Base-by-base conservation (phyloP, 257 asterid species). In the Solanum chilense region DNA sequence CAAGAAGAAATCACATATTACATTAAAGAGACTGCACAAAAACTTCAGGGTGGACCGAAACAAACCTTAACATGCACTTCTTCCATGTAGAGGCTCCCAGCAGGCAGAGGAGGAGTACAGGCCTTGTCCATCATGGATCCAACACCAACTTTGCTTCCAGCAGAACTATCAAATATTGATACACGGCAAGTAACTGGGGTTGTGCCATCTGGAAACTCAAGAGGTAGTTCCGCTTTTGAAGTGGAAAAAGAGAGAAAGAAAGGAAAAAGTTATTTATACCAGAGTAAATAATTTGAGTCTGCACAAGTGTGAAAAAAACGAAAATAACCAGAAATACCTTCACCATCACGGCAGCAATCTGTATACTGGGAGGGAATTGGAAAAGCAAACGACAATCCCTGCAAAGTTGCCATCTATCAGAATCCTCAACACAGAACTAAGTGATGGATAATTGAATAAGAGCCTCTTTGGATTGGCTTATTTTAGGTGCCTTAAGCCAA, bases 191-290 rank as follows among this genome's bases (percentile, higher is more conserved):
- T 90, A 82, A 94, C 98, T 9, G 98, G 98, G 90, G 98, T 94
- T 76, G 97, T 94, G 86, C 98, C 98, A 89, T 95, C 98, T 15
- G 98, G 97, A 88, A 95, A 95, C 92, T 94, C 98, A 89, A 95
- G 89, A 35, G 98, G 98, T 74, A 94, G 93, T 90, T 93, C 97
- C 71, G 98, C 98, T 95, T 49, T 81, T 81, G 69, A 81, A 81
- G 25, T 49, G 85, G 85, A 20, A 81, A 49, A 41, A 81, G 68
- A 80, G 44, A 81, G 20, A 81, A 29, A 29, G 44, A 80, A 29
- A 44, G 25, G 39, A 52, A 73, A 68, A 31, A 35, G 45, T 39
- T 83, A 71, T 35, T 86, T 49, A 69, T 78, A 33, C 88, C 44
- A 91, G 89, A 77, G 16, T 76, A 29, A 4, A 56, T 58, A 33